Base-by-base conservation (phyloP, 2,329 filamentous ascomycete species). In the Colletotrichum viniferum region DNA sequence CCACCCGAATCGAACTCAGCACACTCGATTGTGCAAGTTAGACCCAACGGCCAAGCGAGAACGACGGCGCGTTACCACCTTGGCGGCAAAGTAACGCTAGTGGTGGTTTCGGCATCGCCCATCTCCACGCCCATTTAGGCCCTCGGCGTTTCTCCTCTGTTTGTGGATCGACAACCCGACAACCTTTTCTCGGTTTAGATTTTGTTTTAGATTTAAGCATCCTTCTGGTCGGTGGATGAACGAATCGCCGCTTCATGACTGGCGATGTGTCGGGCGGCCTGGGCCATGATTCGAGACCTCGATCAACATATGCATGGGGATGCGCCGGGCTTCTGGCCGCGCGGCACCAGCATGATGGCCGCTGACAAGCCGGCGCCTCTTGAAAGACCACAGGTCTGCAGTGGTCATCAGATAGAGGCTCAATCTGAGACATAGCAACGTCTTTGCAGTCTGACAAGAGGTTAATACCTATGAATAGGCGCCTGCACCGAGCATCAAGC, bases 151-250 rank as follows among this genome's bases (percentile, higher is more conserved):
- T 62, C 56, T 32, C 10, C 32, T 68, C 28, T 34, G 63, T 52
- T 30, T 67, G 63, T 63, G 62, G 73, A 75, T 72, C 62, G 63
- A 34, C 56, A 58, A 48, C 32, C 63, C 48, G 43, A 21, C 13
- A 73, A 64, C 66, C 65, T 73, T 75, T 63, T 68, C 63, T 58
- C 38, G 32, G 69, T 58, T 72, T 72, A 36, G 61, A 62, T 74
- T 67, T 43, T 26, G 55, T 62, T 55, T 74, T 66, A 67, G 69
- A 68, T 68, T 72, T 72, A 68, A 73, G 63, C 63, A 64, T 68
- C 73, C 62, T 58, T 64, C 12, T 58, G 13, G 32, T 55, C 56
- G 34, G 60, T 62, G 63, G 48, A 58, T 69, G 43, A n/a, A 64
- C 58, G 69, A 58, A 30, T 56, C 32, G 63, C 55, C 67, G 43